Evolutionary conservation across 2,329 filamentous ascomycete species (phyloP).

Genomic region (Calonectria hongkongensis): DNA sequence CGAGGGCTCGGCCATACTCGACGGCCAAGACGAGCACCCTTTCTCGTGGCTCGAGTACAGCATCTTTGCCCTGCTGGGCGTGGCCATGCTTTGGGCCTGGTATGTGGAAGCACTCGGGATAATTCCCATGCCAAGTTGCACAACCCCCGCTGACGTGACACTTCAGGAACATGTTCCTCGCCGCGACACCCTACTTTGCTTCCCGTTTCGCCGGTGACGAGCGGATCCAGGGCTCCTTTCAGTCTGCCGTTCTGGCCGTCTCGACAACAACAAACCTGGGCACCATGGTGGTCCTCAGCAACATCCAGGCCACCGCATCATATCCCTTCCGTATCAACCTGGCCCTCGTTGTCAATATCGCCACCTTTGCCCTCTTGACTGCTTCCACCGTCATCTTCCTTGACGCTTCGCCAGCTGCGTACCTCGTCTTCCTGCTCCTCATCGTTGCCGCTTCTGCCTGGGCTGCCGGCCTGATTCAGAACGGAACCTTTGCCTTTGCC

Average conservation of each 20-base stretch:
- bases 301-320: slow-evolving; percentile 86
- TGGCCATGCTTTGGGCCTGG: slow-evolving; percentile 99
- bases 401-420: slow-evolving; percentile 75
- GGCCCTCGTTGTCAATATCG: slow-evolving; percentile 85
- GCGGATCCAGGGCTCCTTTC: slow-evolving; percentile 88
- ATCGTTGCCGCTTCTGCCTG: slow-evolving; percentile 88
- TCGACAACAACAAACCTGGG: slow-evolving; percentile 89
- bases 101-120: slow-evolving; percentile 65
- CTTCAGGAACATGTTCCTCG: slow-evolving; percentile 96
- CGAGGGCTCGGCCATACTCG: slow-evolving; percentile 54
- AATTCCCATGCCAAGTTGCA: not conserved
- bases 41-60: slow-evolving; percentile 93
- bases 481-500: slow-evolving; percentile 94
- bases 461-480: slow-evolving; percentile 91
- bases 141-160: slow-evolving; percentile 7
- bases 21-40: slow-evolving; percentile 64
- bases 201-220: slow-evolving; percentile 82
- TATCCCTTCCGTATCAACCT: slow-evolving; percentile 91
- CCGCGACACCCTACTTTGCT: slow-evolving; percentile 94
- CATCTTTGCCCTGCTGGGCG: slow-evolving; percentile 89
- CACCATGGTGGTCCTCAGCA: slow-evolving; percentile 85
- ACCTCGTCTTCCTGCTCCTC: slow-evolving; percentile 87
- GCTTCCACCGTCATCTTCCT: slow-evolving; percentile 84
- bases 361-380: slow-evolving; percentile 85
- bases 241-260: slow-evolving; percentile 90